Evolutionary conservation across 1,139 yeast genomes (phyloP), one percentile per base, ranked within the genome.

Genomic region (Yamadazyma spencermartinsiae): DNA sequence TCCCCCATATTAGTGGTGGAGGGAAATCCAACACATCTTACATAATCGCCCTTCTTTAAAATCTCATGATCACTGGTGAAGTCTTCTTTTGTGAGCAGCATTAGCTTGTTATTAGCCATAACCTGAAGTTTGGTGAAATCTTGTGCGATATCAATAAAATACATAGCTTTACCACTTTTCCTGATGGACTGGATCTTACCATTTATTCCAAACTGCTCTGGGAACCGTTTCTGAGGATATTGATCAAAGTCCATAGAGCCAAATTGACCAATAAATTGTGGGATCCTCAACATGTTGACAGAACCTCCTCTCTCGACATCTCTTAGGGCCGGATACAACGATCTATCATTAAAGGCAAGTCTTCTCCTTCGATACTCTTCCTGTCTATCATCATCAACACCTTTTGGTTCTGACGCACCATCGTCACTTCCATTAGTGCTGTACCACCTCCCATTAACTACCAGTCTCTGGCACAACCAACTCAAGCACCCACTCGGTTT

Each of bases 1-100:
- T 87, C 94, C 0, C 95, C 95, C 1, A 81, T 78, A 39, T 82
- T 79, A 0, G 97, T 86, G 3, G 76, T 58, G 27, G 94, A 86
- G 0, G 96, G 89, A 15, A 54, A 54, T 0, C 98, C 98, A 4
- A 62, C 50, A 24, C 80, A 78, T 5, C 76, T 65, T 2, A 89
- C 64, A 33, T 72, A 75, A 56, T 90, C 98, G 0, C 97, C 97
- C 24, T 76, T 73, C 34, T 82, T 68, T 31, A 88, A 63, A 28
- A 67, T 56, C 3, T 60, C 59, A 53, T 81, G 82, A 1, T 53
- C 42, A 1, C 58, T 53, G 11, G 61, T 56, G 51, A 86, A 86
- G 28, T 65, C 68, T 0, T 69, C 76, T 26, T 58, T 61, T 0
- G 62, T 38, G 10, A 72, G n/a, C 23, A 36, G 63, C 67, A 78